These are phyloP conservation scores for Mortierella sp. DNA, from an alignment of 371 early-diverging fungal species.

Conservation along the genomic window DNA sequence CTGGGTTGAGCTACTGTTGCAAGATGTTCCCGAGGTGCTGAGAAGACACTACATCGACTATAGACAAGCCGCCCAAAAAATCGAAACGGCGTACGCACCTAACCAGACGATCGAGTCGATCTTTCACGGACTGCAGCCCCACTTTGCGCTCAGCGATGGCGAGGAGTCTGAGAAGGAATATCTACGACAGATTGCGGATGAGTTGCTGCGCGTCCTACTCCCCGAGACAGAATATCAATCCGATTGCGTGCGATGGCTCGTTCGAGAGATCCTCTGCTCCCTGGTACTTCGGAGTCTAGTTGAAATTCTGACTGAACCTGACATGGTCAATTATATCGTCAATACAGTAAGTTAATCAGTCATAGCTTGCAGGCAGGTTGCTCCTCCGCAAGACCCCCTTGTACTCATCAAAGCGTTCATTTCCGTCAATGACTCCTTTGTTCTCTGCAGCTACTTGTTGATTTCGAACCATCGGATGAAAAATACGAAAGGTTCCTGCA, in stretches of 20 bases:
- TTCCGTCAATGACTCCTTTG: too few species aligned
- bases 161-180: constrained; percentile 64
- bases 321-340: constrained; percentile 67
- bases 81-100: constrained; percentile 64
- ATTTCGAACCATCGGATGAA: constrained; percentile 47
- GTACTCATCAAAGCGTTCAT: too few species aligned
- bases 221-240: constrained; percentile 61
- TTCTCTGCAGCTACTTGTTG: constrained; percentile 36
- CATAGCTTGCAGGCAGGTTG: not conserved
- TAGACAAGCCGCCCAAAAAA: constrained; percentile 59
- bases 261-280: constrained; percentile 65
- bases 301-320: constrained; percentile 65
- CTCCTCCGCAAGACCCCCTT: too few species aligned
- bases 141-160: constrained; percentile 62
- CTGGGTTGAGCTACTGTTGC: constrained; percentile 65
- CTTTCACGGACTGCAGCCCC: constrained; percentile 74
- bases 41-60: constrained; percentile 65
- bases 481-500: constrained; percentile 43
- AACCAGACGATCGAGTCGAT: constrained; percentile 58
- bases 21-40: constrained; percentile 64
- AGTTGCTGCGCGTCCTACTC: constrained; percentile 57
- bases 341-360: constrained; percentile 59
- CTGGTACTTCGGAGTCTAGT: constrained; percentile 61
- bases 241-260: constrained; percentile 65
- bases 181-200: constrained; percentile 60